Evolutionary conservation across 139 green algal genomes (phyloP).

Genomic region (Helicosporidium sp.): DNA sequence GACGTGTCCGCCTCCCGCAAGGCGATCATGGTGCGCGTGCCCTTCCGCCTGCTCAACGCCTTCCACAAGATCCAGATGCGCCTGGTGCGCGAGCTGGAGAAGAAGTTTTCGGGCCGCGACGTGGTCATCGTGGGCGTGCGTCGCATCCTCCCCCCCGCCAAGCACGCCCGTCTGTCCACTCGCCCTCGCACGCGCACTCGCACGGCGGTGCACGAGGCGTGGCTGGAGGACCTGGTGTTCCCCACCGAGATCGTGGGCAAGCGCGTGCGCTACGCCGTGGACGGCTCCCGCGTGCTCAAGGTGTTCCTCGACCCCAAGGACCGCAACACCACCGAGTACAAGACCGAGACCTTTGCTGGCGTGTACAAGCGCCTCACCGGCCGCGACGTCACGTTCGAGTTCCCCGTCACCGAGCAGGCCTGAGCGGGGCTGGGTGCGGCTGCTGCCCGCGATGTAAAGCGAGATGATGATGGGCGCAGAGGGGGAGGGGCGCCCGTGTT

Average conservation of each 20-base stretch:
- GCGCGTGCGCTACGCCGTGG: conserved; percentile 75
- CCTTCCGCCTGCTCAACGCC: conserved; percentile 85
- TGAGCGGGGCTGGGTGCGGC: neutral
- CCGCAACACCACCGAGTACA: conserved; percentile 92
- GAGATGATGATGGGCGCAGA: neutral
- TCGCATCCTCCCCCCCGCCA: conserved; percentile 70
- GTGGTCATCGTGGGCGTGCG: conserved; percentile 89
- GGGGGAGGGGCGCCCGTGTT: neutral
- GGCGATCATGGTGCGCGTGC: conserved; percentile 91
- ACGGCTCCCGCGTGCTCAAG: conserved; percentile 84
- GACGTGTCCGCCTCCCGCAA: conserved; percentile 72
- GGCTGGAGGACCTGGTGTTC: conserved; percentile 92
- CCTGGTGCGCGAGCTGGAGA: conserved; percentile 97
- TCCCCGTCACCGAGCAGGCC: conserved; percentile 30
- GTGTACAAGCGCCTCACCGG: conserved; percentile 98
- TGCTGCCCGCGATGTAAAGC: neutral
- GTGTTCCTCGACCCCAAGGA: conserved; percentile 93
- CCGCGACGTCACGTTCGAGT: conserved; percentile 89
- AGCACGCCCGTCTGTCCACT: conserved; percentile 33
- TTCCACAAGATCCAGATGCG: conserved; percentile 97
- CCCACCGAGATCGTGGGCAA: conserved; percentile 98
- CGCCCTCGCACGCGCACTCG: conserved; percentile 79
- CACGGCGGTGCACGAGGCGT: conserved; percentile 78
- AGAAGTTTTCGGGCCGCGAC: conserved; percentile 99
- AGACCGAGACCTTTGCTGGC: conserved; percentile 89